Percentiles rank a stretch among this genome's conserved stretches.
Evolutionary conservation across 345 rosid genomes (phyloP).

Genomic region (Eucalyptus guilfoylei): DNA sequence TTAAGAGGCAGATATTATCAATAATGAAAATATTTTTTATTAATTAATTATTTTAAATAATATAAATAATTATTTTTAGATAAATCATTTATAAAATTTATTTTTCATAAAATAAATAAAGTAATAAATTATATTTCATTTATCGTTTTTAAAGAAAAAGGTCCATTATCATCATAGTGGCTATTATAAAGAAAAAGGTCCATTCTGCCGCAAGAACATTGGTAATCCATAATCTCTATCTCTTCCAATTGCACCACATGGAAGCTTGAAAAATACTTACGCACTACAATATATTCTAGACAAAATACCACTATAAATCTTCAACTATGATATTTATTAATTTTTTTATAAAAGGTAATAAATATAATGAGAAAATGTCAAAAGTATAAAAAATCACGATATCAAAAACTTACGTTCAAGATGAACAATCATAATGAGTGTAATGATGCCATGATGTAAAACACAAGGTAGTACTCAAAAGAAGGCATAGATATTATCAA

Average conservation of each 20-base stretch:
- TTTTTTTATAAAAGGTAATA: no score
- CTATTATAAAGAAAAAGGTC: neutral
- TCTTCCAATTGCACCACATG: neutral
- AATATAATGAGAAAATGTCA: no score
- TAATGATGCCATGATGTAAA: no score
- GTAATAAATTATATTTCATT: neutral
- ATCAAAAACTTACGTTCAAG: no score
- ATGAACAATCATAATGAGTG: no score
- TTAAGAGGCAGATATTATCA: neutral
- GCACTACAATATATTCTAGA: neutral
- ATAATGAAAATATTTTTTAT: neutral
- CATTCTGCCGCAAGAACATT: neutral
- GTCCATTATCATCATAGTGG: no score
- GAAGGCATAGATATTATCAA: neutral
- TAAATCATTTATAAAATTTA: neutral
- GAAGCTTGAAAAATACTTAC: neutral
- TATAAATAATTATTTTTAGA: rapidly evolving
- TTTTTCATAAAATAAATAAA: neutral
- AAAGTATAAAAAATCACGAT: no score
- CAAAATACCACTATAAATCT: neutral
- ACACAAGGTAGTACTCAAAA: no score
- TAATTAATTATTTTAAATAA: rapidly evolving
- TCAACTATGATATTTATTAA: neutral
- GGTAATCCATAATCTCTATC: neutral
- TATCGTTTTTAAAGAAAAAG: neutral